These are phyloP conservation scores for Globisporangium viniferum DNA, from an alignment of 352 stramenopile species.

Conservation along the genomic window DNA sequence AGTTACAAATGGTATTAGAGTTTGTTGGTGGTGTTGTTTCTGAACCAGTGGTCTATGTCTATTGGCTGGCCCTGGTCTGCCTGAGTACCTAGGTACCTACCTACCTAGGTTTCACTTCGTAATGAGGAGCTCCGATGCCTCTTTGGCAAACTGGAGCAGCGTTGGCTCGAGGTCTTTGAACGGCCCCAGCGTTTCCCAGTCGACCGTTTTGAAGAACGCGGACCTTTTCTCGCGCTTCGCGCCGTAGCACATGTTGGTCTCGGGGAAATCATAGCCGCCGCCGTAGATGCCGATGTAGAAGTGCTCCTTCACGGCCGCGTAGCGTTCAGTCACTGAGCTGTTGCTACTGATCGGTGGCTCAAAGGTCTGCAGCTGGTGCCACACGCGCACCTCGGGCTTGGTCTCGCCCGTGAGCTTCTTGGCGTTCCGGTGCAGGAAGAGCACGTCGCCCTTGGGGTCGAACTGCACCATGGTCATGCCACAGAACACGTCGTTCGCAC, in stretches of 20 bases:
- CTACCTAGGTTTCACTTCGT: background rate
- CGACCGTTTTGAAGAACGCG: constrained; percentile 27
- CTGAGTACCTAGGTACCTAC: background rate
- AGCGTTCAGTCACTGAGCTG: constrained; percentile 19
- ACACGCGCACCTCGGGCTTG: constrained; percentile 21
- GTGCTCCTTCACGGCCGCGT: constrained; percentile 27
- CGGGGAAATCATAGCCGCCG: constrained; percentile 31
- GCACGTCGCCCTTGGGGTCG: constrained; percentile 25
- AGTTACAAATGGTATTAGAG: background rate
- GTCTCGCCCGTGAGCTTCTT: constrained; percentile 35
- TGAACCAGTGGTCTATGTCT: background rate
- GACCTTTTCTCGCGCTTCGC: constrained; percentile 23
- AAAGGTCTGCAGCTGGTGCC: constrained; percentile 40
- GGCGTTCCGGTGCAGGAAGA: constrained; percentile 51
- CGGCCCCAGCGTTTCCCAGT: constrained; percentile 26
- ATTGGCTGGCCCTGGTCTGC: background rate
- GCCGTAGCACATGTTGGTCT: constrained; percentile 44
- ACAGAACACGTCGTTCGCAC: constrained; percentile 34
- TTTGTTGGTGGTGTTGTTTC: background rate
- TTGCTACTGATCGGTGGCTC: constrained; percentile 1
- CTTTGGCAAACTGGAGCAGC: constrained; percentile 31
- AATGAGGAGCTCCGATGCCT: constrained; percentile 25
- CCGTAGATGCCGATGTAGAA: constrained; percentile 41
- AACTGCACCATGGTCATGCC: constrained; percentile 53
- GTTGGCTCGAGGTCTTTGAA: constrained; percentile 28